Evolutionary conservation across 352 stramenopile species (phyloP).

Genomic region (Phytophthora pluvialis): DNA sequence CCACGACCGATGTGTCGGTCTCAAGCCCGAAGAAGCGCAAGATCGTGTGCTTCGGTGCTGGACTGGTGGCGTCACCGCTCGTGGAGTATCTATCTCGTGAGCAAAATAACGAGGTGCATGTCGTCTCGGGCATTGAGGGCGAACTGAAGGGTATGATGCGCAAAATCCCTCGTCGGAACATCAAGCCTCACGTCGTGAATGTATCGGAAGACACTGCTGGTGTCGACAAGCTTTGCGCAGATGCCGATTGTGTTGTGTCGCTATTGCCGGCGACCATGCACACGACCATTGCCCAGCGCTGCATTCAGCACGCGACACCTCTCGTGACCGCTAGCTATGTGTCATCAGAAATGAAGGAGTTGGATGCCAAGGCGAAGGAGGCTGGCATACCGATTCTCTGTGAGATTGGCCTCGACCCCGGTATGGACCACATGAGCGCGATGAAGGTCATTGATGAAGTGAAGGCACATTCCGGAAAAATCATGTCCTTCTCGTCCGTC

Average conservation of each 20-base stretch:
- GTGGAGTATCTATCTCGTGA: constrained; percentile 89
- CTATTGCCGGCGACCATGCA: constrained; percentile 96
- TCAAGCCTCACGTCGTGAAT: constrained; percentile 84
- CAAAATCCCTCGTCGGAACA: constrained; percentile 70
- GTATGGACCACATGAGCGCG: constrained; percentile 97
- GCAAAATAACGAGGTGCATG: constrained; percentile 67
- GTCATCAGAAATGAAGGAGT: constrained; percentile 91
- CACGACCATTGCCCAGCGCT: constrained; percentile 86
- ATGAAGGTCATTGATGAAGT: constrained; percentile 98
- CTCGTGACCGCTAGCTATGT: constrained; percentile 97
- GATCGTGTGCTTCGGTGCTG: constrained; percentile 88
- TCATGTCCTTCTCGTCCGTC: constrained; percentile 94
- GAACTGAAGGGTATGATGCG: constrained; percentile 74
- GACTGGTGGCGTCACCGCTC: constrained; percentile 83
- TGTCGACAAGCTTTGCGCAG: constrained; percentile 70
- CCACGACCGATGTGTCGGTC: constrained; percentile 48
- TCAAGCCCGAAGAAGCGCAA: constrained; percentile 74
- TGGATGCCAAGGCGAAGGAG: constrained; percentile 77
- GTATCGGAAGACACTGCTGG: constrained; percentile 52
- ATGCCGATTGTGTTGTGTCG: constrained; percentile 94
- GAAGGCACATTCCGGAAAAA: constrained; percentile 85
- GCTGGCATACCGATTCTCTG: constrained; percentile 94
- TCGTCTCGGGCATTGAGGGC: constrained; percentile 76
- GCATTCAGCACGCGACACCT: constrained; percentile 85
- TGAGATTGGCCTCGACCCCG: constrained; percentile 96